Evolutionary conservation across 2,329 filamentous ascomycete genomes (phyloP).

Genomic region (Alternaria consortialis): DNA sequence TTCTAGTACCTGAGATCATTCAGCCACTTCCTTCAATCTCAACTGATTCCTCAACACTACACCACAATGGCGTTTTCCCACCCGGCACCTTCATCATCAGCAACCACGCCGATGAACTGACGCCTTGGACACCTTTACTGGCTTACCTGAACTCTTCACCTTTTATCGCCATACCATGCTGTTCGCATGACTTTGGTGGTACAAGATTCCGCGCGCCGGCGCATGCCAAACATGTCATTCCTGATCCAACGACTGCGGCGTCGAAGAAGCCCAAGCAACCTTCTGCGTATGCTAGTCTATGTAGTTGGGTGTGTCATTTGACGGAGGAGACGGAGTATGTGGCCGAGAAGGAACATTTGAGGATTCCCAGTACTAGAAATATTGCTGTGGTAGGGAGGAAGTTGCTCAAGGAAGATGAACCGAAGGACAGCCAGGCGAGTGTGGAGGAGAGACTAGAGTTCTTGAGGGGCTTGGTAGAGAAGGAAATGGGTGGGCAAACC

Average conservation of each 20-base stretch:
- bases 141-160: conserved; percentile 77
- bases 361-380: conserved; percentile 93
- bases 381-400: conserved; percentile 77
- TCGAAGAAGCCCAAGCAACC: conserved; percentile 52
- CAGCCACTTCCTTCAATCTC: conserved; percentile 34
- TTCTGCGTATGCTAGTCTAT: conserved; percentile 84
- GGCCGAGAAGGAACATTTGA: conserved; percentile 82
- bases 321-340: conserved; percentile 76
- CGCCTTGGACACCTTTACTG: conserved; percentile 92
- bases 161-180: conserved; percentile 95
- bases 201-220: conserved; percentile 71
- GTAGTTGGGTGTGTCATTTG: conserved; percentile 77
- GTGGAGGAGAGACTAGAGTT: background rate
- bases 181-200: conserved; percentile 86
- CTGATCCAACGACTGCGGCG: conserved; percentile 25
- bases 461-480: conserved; percentile 67
- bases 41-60: conserved; percentile 11
- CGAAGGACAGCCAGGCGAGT: conserved; percentile 49
- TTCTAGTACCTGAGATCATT: conserved; percentile 67
- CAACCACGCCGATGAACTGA: conserved; percentile 96
- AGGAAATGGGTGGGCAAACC: conserved; percentile 56
- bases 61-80: conserved; percentile 72
- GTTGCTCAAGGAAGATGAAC: conserved; percentile 59
- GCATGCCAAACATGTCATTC: conserved; percentile 26
- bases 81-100: conserved; percentile 88